A percentile compares a stretch with the other conserved stretches of the same genome.
These are phyloP conservation scores for Coriaria nepalensis DNA, from an alignment of 306 rosid genomes.

Conservation along the genomic window DNA sequence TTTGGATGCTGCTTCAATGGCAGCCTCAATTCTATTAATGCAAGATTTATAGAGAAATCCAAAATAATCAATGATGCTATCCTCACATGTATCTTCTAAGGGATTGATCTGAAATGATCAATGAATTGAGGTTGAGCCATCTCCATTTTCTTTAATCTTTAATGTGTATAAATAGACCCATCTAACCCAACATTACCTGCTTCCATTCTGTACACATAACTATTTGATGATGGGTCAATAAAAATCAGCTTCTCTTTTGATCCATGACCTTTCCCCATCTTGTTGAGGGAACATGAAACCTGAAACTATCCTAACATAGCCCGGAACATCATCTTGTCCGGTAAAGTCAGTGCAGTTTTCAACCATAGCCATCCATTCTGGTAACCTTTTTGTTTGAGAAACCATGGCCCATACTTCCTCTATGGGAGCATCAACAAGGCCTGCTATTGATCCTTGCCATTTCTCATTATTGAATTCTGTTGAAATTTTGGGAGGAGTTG, in stretches of 20 bases:
- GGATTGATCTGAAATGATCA: slow-evolving; percentile 63
- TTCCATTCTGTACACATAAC: slow-evolving; percentile 54
- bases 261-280: slow-evolving; percentile 84
- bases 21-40: slow-evolving; percentile 55
- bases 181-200: slow-evolving; percentile 70
- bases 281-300: slow-evolving; percentile 75
- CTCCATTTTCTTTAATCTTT: slow-evolving; percentile 47
- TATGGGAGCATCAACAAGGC: slow-evolving; percentile 45
- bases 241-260: slow-evolving; percentile 63
- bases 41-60: slow-evolving; percentile 67
- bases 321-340: slow-evolving; percentile 50
- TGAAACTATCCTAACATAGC: slow-evolving; percentile 47
- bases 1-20: slow-evolving; percentile 28
- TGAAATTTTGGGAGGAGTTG: slow-evolving; percentile 11
- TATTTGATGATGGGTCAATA: slow-evolving; percentile 33
- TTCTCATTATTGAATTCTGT: slow-evolving; percentile 23
- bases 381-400: slow-evolving; percentile 41
- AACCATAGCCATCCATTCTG: slow-evolving; percentile 77
- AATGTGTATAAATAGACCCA: slow-evolving; percentile 54
- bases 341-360: slow-evolving; percentile 45
- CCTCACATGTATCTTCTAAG: slow-evolving; percentile 36
- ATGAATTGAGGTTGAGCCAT: slow-evolving; percentile 43
- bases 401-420: slow-evolving; percentile 55
- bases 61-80: slow-evolving; percentile 45
- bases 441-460: slow-evolving; percentile 56